phyloP scores from a whole-genome alignment of 805 yeast genomes.

The Maudiozyma bulderi region DNA sequence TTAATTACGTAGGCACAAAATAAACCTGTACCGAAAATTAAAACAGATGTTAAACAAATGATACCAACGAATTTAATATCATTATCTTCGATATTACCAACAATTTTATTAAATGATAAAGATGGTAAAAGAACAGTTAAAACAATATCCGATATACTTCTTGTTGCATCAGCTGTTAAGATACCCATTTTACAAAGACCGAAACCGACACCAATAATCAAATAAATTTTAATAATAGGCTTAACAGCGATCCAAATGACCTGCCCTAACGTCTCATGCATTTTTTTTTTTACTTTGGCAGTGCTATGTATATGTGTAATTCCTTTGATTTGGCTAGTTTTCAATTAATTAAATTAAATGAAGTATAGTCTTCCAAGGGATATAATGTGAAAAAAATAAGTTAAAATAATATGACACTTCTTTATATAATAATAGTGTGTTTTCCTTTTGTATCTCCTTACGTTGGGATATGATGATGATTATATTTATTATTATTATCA shows the following conservation, averaged over 20 bases:
- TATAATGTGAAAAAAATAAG: too few relatives aligned
- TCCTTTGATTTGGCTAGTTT: too few relatives aligned
- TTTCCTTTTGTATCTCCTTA: too few relatives aligned
- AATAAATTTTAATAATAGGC: slow-evolving; percentile 67
- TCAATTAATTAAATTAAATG: too few relatives aligned
- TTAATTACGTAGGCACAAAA: slow-evolving; percentile 32
- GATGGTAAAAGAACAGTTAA: slow-evolving; percentile 57
- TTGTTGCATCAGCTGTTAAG: slow-evolving; percentile 50
- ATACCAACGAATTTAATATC: slow-evolving; percentile 67
- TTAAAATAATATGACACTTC: too few relatives aligned
- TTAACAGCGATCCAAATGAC: slow-evolving; percentile 47
- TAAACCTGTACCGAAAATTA: slow-evolving; percentile 45
- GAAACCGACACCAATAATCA: slow-evolving; percentile 62
- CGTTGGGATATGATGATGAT: too few relatives aligned
- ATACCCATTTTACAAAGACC: slow-evolving; percentile 48
- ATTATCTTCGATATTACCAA: slow-evolving; percentile 46
- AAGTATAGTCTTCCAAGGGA: too few relatives aligned
- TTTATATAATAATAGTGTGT: too few relatives aligned
- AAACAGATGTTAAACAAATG: slow-evolving; percentile 41
- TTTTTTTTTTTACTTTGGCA: not conserved
- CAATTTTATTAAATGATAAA: slow-evolving; percentile 54
- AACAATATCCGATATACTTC: slow-evolving; percentile 55
- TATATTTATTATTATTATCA: too few relatives aligned
- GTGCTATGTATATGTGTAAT: not conserved
- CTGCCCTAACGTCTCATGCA: slow-evolving; percentile 24